Base-by-base conservation (phyloP, 1,139 yeast species). In the Arxiozyma bovina region DNA sequence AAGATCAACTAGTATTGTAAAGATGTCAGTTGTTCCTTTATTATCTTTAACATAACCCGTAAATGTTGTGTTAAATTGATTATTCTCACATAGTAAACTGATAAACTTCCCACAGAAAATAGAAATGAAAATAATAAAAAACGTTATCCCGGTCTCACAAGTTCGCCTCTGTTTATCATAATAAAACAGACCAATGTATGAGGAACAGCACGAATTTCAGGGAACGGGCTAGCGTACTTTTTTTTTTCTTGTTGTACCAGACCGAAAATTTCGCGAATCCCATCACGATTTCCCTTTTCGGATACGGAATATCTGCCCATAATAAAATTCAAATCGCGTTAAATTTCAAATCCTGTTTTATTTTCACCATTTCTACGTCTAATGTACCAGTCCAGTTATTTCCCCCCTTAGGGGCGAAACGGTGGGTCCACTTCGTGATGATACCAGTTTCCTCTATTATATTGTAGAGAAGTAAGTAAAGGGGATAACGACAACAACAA, bases 271-370 rank as follows among this genome's bases (percentile, higher is more conserved):
- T 41, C 48, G 50, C 30, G 25, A 20, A 25, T 15, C 53, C 53
- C 53, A 50, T 45, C 43, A 27, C 8, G 47, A 40, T 74, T 81
- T 78, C 70, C 82, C 76, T 59, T 74, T 81, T 72, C 77, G 80
- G 77, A 50, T 76, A 76, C 47, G 50, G 45, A 53, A 40, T 78
- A 76, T 72, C 77, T 77, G 74, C 70, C 80, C 72, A 77, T 81
- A 79, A 76, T 79, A 58, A 77, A 77, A 70, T 77, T 79, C 71
- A 74, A 79, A 73, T 77, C 73, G 69, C 73, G 74, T 72, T 80
- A 78, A 70, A 74, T 74, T 70, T 73, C 73, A 76, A 80, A 77
- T 75, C 74, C 69, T 80, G 75, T 68, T 74, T 77, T 57, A 60
- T 62, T 59, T 61, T 57, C 59, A 50, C 27, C 53, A 50, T 59